Evolutionary conservation across 1,139 yeast species (phyloP), one percentile per base, ranked within the genome.

Genomic region (Scheffersomyces quercinus): DNA sequence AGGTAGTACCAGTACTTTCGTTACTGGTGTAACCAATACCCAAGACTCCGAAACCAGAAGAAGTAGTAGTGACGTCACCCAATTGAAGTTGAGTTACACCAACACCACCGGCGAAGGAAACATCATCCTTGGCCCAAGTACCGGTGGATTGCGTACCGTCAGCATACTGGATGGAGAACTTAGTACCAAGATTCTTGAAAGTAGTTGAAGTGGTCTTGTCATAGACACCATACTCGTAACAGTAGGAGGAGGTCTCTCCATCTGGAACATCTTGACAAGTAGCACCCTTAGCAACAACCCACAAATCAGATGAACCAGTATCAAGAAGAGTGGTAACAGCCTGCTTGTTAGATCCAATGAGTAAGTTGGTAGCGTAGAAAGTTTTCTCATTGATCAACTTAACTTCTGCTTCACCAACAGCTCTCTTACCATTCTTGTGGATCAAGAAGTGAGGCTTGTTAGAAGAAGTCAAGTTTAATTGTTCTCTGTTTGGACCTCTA

Each of bases 281-380:
- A 13, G 37, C 37, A 29, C 12, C 12, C 32, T 12, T 11, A 12
- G 28, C 42, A 8, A 15, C 28, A 35, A 53, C 43, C 64, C 64
- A 59, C 41, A 57, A 49, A 40, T 57, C 60, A 5, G 60, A 48
- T 29, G 57, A 52, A 5, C 62, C 62, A 5, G 62, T 56, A 41
- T 57, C 60, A 28, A 59, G 45, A 15, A 44, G 49, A 3, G 51
- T 50, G n/a, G 40, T 34, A 7, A 49, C 29, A 8, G 28, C 16
- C 37, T 52, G 53, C 3, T 45, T 30, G 39, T 49, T 39, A 11
- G 56, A 49, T 10, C 54, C 56, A 4, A 50, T 11, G 12, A 31
- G 28, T 30, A 51, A 33, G 15, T 43, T 33, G 12, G 44, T 43
- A 15, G 42, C 35, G 38, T 51, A 49, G 41, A 42, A 41, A 14